Percentiles rank a stretch among this genome's conserved stretches.
These are phyloP conservation scores for Epichloe sp. DNA, from an alignment of 2,329 filamentous ascomycete genomes.

Conservation along the genomic window DNA sequence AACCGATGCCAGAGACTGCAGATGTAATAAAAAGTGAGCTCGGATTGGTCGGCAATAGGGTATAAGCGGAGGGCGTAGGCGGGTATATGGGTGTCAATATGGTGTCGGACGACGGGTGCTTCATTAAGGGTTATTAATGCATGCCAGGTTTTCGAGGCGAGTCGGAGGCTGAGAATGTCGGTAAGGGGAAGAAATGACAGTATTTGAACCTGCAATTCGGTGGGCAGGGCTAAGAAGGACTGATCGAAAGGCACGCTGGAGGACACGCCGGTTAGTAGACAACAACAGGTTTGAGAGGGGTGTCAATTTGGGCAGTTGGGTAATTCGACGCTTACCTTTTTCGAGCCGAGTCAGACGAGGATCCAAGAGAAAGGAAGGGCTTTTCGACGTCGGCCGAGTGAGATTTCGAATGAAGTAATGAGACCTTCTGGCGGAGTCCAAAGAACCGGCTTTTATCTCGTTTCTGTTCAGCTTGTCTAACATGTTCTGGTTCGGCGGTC, in stretches of 20 bases:
- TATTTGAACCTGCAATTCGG: conserved; percentile 50
- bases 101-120: conserved; percentile 46
- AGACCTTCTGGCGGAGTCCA: conserved; percentile 25
- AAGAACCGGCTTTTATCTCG: conserved; percentile 31
- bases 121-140: conserved; percentile 47
- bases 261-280: conserved; percentile 10
- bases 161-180: conserved; percentile 45
- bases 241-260: conserved; percentile 36
- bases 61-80: conserved; percentile 48
- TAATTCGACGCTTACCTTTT: conserved; percentile 18
- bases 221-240: conserved; percentile 44
- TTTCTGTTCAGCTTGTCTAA: conserved; percentile 21
- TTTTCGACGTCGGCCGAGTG: conserved; percentile 10
- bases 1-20: conserved; percentile 54
- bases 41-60: conserved; percentile 32
- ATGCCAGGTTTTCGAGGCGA: conserved; percentile 47
- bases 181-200: conserved; percentile 46
- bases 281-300: no score
- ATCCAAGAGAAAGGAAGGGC: conserved; percentile 2
- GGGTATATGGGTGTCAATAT: conserved; percentile 46
- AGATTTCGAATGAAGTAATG: conserved; percentile 22
- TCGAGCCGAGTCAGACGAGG: conserved; percentile 15
- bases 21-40: conserved; percentile 45
- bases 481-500: conserved; percentile 16
- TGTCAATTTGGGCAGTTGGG: not conserved